A percentile compares a stretch with the other conserved stretches of the same genome.
These are phyloP conservation scores for Henningerozyma blattae DNA, from an alignment of 805 yeast species.

Conservation along the genomic window DNA sequence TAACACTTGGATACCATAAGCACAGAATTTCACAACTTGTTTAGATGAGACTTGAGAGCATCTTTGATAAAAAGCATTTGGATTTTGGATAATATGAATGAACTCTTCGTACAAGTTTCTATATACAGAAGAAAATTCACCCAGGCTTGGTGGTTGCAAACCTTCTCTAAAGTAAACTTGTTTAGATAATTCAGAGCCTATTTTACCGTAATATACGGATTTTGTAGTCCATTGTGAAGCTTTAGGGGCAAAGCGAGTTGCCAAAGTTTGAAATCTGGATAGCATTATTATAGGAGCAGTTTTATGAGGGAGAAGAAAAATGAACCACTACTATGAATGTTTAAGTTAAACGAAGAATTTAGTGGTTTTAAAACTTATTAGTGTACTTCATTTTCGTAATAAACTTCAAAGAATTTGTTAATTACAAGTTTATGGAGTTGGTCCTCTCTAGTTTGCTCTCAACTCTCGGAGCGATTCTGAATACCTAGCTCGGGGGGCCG, in stretches of 20 bases:
- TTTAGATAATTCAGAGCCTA: slow-evolving; percentile 37
- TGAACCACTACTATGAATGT: too few relatives aligned
- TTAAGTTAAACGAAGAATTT: too few relatives aligned
- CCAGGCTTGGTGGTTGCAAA: slow-evolving; percentile 75
- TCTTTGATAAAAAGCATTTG: slow-evolving; percentile 43
- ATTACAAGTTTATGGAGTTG: too few relatives aligned
- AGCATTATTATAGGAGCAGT: slow-evolving; percentile 12
- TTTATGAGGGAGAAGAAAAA: too few relatives aligned
- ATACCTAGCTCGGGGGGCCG: too few relatives aligned
- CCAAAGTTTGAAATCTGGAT: slow-evolving; percentile 18
- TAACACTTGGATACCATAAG: slow-evolving; percentile 69
- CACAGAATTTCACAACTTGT: slow-evolving; percentile 52
- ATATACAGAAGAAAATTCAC: slow-evolving; percentile 70
- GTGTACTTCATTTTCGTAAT: too few relatives aligned
- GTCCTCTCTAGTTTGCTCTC: too few relatives aligned
- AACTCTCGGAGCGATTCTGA: too few relatives aligned
- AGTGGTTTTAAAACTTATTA: too few relatives aligned
- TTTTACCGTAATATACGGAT: slow-evolving; percentile 70
- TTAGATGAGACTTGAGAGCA: slow-evolving; percentile 34
- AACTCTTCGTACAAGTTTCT: slow-evolving; percentile 36
- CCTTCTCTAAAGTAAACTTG: slow-evolving; percentile 84
- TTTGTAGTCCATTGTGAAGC: slow-evolving; percentile 30
- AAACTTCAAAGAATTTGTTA: too few relatives aligned
- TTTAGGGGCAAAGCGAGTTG: slow-evolving; percentile 16
- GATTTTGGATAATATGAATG: slow-evolving; percentile 39